A percentile compares a stretch with the other conserved stretches of the same genome.
Evolutionary conservation across 1,139 yeast genomes (phyloP).

Genomic region (Yamadazyma atlantica): DNA sequence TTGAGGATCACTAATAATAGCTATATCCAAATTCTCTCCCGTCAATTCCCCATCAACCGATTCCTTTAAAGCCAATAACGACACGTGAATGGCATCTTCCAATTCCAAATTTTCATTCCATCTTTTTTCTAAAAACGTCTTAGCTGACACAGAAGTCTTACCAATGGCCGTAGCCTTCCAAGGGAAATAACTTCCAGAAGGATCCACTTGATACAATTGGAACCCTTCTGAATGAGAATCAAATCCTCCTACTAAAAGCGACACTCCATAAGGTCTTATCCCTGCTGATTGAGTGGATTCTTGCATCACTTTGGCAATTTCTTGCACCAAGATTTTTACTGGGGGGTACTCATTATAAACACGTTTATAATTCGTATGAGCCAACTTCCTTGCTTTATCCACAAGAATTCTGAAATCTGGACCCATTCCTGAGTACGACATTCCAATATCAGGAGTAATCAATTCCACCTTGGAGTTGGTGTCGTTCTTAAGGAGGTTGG

Average conservation of each 20-base stretch:
- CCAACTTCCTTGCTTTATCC: conserved; percentile 88
- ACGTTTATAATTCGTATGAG: conserved; percentile 91
- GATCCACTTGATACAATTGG: conserved; percentile 94
- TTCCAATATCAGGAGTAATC: conserved; percentile 94
- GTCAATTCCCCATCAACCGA: conserved; percentile 97
- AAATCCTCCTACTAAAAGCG: conserved; percentile 89
- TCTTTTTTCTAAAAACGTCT: conserved; percentile 94
- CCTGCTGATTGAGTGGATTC: conserved; percentile 99
- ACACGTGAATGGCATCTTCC: conserved; percentile 98
- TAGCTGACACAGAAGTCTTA: conserved; percentile 89
- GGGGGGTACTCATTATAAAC: conserved; percentile 97
- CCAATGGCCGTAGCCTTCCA: conserved; percentile 99
- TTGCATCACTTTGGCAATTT: conserved; percentile 94
- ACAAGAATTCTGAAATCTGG: conserved; percentile 96
- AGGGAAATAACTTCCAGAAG: conserved; percentile 97
- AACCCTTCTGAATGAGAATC: conserved; percentile 75
- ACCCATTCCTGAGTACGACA: conserved; percentile 98
- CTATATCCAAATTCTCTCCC: conserved; percentile 93
- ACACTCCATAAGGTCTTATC: conserved; percentile 96
- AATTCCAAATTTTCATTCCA: conserved; percentile 97
- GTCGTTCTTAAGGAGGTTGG: conserved; percentile 73
- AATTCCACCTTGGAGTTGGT: conserved; percentile 76
- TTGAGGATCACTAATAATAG: conserved; percentile 81
- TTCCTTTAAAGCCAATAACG: conserved; percentile 90
- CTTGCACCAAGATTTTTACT: conserved; percentile 89